Conservation (phyloP, 192 early-diverging fungal genomes). For the Chytriomyces confervae region DNA sequence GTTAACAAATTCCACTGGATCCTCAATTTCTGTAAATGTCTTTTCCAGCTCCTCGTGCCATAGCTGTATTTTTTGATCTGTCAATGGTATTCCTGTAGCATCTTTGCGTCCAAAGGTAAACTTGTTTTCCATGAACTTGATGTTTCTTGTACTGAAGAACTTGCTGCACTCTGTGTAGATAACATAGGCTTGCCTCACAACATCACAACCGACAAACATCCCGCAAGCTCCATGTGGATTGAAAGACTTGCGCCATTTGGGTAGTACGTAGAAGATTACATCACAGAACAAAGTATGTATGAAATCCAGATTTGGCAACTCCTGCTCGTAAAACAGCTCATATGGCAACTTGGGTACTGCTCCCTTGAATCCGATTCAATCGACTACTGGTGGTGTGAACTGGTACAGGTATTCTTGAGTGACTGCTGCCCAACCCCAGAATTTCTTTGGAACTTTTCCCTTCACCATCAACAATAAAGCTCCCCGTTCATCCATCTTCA, state of each 20-base stretch:
- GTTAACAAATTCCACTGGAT: too few species aligned
- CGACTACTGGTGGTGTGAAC: not conserved
- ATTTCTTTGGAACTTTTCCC: not conserved
- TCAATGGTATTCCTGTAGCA: not conserved
- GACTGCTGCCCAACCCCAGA: not conserved
- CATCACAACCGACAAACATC: not conserved
- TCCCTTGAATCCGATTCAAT: not conserved
- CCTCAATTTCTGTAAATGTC: too few species aligned
- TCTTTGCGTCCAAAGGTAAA: not conserved
- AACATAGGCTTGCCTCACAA: not conserved
- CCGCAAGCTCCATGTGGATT: not conserved
- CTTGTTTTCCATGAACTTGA: not conserved
- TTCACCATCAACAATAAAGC: not conserved
- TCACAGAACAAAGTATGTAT: not conserved
- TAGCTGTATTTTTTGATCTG: too few species aligned
- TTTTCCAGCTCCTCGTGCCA: too few species aligned
- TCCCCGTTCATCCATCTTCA: not conserved
- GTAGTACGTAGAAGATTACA: not conserved
- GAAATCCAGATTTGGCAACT: not conserved
- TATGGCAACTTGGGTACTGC: not conserved
- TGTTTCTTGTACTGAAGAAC: not conserved
- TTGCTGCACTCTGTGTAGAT: not conserved
- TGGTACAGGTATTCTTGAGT: not conserved
- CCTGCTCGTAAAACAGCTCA: not conserved
- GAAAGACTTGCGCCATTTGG: not conserved